Percentiles rank a stretch among this genome's conserved stretches.
phyloP scores from a whole-genome alignment of 2,329 filamentous ascomycete genomes.

The Cladosporium phlei region DNA sequence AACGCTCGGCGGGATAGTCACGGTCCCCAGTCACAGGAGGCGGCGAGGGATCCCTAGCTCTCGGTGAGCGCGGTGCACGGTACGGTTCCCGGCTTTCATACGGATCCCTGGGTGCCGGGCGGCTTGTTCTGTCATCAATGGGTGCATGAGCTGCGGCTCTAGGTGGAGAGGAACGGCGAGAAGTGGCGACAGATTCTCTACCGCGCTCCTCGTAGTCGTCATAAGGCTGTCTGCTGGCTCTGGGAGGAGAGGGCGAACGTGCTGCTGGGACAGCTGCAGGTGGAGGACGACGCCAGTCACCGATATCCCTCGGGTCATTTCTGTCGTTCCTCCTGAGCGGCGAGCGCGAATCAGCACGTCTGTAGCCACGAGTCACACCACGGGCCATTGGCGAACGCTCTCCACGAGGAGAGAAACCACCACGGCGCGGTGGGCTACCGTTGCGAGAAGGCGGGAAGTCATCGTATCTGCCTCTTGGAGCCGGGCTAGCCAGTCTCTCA shows the following conservation, averaged over 20 bases:
- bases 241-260: constrained; percentile 49
- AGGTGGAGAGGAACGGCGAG: constrained; percentile 58
- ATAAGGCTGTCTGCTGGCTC: constrained; percentile 27
- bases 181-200: constrained; percentile 52
- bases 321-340: constrained; percentile 49
- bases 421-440: constrained; percentile 34
- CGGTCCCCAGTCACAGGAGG: constrained; percentile 27
- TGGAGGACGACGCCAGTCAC: constrained; percentile 42
- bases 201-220: constrained; percentile 47
- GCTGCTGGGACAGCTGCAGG: constrained; percentile 33
- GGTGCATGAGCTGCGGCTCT: constrained; percentile 38
- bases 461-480: constrained; percentile 41
- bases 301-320: constrained; percentile 43
- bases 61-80: constrained; percentile 31
- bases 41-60: constrained; percentile 16
- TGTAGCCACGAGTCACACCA: constrained; percentile 35
- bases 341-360: constrained; percentile 47
- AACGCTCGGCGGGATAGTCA: constrained; percentile 17
- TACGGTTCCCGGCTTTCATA: constrained; percentile 14
- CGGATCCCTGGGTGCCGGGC: constrained; percentile 24
- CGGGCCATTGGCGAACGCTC: constrained; percentile 33
- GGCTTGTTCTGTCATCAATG: constrained; percentile 27
- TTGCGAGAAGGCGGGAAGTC: constrained; percentile 38
- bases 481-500: constrained; percentile 37
- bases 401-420: constrained; percentile 38